Percentiles rank a stretch among this genome's conserved stretches.
phyloP scores from a whole-genome alignment of 345 rosid genomes.

The Ceriops zippeliana region DNA sequence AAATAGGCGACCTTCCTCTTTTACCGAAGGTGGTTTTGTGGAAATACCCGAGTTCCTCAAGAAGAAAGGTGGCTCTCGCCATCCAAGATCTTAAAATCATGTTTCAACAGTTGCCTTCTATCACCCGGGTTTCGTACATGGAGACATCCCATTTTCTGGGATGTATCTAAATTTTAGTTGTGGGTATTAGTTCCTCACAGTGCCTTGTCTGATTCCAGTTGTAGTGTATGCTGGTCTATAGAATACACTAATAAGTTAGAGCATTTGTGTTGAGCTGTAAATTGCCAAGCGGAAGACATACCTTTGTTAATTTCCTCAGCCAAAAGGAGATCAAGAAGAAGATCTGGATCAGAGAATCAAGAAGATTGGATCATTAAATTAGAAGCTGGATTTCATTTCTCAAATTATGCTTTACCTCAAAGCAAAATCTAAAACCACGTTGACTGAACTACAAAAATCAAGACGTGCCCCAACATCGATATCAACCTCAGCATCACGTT shows the following conservation, averaged over 20 bases:
- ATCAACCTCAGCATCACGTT: constrained; percentile 35
- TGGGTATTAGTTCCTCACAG: neutral
- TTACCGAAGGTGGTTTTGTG: constrained; percentile 63
- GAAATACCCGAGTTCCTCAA: constrained; percentile 94
- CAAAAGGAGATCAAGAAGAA: neutral
- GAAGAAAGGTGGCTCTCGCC: constrained; percentile 86
- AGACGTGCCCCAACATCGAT: neutral
- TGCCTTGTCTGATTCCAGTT: neutral
- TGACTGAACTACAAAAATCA: constrained; percentile 9
- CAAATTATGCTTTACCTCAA: neutral
- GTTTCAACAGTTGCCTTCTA: neutral
- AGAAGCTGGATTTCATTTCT: too few species aligned
- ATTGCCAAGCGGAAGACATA: neutral
- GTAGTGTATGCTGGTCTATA: neutral
- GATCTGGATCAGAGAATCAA: neutral
- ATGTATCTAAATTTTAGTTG: neutral
- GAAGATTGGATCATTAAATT: too few species aligned
- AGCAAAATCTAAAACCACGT: constrained; percentile 13
- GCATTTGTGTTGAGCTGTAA: neutral
- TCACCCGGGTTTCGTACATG: too few species aligned
- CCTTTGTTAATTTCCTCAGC: neutral
- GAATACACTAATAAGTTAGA: neutral
- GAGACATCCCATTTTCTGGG: neutral
- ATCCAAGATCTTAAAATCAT: constrained; percentile 60
- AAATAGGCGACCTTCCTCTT: constrained; percentile 57